These are phyloP conservation scores for Fonsecaea pedrosoi DNA, from an alignment of 2,329 filamentous ascomycete species.

Conservation along the genomic window DNA sequence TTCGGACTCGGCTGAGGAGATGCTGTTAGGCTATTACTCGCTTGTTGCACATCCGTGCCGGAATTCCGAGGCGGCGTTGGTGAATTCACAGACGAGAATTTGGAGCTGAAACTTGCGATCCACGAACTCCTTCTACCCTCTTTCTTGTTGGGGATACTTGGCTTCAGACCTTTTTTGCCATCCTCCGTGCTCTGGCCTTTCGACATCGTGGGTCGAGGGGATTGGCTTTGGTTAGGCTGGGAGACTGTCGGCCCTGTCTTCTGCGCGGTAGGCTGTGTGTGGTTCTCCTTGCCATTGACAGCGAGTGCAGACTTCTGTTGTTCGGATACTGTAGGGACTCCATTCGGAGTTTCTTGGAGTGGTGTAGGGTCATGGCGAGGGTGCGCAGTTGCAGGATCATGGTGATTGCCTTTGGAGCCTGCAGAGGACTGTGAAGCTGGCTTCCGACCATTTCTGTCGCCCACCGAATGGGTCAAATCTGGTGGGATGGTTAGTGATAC, in stretches of 20 bases:
- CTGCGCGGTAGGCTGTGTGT: conserved; percentile 14
- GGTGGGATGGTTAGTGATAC: conserved; percentile 12
- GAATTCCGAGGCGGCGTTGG: conserved; percentile 44
- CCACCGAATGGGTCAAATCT: conserved; percentile 33
- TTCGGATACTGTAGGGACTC: background rate
- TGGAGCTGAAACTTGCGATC: conserved; percentile 92
- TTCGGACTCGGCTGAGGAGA: conserved; percentile 44
- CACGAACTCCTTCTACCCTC: conserved; percentile 75
- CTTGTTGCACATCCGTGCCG: conserved; percentile 37
- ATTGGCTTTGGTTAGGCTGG: conserved; percentile 14
- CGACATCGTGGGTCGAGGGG: conserved; percentile 24
- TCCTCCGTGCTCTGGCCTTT: conserved; percentile 32
- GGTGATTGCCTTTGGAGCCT: conserved; percentile 32
- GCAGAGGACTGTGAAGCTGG: conserved; percentile 33
- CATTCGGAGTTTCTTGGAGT: conserved; percentile 36
- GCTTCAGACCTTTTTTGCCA: conserved; percentile 24
- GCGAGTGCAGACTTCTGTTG: conserved; percentile 18
- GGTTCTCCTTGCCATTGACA: conserved; percentile 26
- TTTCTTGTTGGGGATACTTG: conserved; percentile 31
- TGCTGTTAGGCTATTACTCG: conserved; percentile 20
- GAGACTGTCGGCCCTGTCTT: conserved; percentile 13
- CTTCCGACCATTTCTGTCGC: conserved; percentile 40
- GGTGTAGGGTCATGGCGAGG: conserved; percentile 24
- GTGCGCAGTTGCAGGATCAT: conserved; percentile 32
- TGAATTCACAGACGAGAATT: conserved; percentile 72